Evolutionary conservation across 805 yeast genomes (phyloP), one percentile per base, ranked within the genome.

Genomic region (Ogataea polymorpha): DNA sequence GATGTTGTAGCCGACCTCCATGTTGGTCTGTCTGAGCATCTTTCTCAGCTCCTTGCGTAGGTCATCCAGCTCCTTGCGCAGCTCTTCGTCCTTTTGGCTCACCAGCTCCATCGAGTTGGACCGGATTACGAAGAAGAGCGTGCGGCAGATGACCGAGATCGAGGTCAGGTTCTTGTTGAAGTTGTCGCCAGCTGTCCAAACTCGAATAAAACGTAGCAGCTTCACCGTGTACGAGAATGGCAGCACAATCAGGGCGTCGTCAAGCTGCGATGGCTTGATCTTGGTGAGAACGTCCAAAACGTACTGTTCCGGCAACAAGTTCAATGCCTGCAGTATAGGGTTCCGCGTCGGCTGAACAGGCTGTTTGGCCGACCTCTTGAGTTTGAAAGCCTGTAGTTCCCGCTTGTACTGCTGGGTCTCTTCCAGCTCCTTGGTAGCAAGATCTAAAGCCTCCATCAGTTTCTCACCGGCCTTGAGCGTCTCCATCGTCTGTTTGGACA

Each of bases 401-500:
- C 55, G 58, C 33, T 69, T 66, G 55, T 82, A 82, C 29, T 71
- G 74, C 40, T 72, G 76, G 12, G 59, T 50, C 10, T 76, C 75
- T 31, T 77, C 82, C 30, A 86, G 65, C 51, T 89, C 96, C 37
- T 76, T 79, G 13, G 68, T 66, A 1, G 95, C 95, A 45, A 90
- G 67, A 50, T 93, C 97, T 36, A 91, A 67, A 0, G 97, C 96
- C 60, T 91, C 98, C 77, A 87, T 82, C 35, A 91, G 65, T 55
- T 82, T 82, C 64, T 91, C 99, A 49, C 98, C 96, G 1, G 96
- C 93, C 62, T 91, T 91, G 57, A 93, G 73, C 2, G 96, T 85
- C 55, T 93, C 99, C 59, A 82, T 69, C 0, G 96, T 88, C 62
- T 90, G 96, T 53, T 82, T 82, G 25, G 78, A 74, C 13, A 87